Base-by-base conservation (phyloP, 2,329 filamentous ascomycete species). In the Claviceps digitariae region DNA sequence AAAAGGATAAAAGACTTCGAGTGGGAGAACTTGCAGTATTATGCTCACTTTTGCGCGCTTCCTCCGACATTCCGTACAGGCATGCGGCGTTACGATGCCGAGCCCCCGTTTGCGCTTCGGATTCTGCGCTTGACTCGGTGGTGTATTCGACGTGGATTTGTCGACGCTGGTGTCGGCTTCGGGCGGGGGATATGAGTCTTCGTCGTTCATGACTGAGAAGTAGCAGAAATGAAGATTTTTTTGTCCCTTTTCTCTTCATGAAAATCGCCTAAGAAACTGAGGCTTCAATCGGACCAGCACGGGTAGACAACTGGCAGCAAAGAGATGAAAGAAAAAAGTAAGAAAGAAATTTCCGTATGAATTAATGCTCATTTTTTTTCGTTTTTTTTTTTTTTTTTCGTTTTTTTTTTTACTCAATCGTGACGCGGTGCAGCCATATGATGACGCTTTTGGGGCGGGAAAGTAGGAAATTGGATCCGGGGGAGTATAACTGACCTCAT, bases 21-120 rank as follows among this genome's bases (percentile, higher is more conserved):
- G 31, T 9, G 31, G 7, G 31, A 34, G 8, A 12, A 34, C 7
- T 2, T 12, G 7, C 31, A 1, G 8, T 2, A 12, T 9, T 12
- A 9, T 8, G 21, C 66, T 40, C 67, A 78, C 76, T 71, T 81
- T 81, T 58, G 77, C 76, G 55, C 77, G 76, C 64, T 80, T 81
- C 67, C 79, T 81, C 53, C 77, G 73, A 59, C 77, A 81, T 62
- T 80, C 77, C 20, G 75, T 80, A 61, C 77, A 81, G 31, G 77
- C 77, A 64, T 79, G 80, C 45, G 76, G 75, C 6, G 77, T 81
- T 10, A 81, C 75, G 1, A 79, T 65, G 20, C 77, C 77, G 12
- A 76, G 60, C 1, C 77, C 77, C 47, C 77, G 71, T 49, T 74
- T 70, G 23, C 77, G 68, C 61, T 79, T 80, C 2, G 5, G 7